A percentile compares a stretch with the other conserved stretches of the same genome.
phyloP scores from a whole-genome alignment of 108 stramenopile species.

The Pseudonitzschia multiseries region DNA sequence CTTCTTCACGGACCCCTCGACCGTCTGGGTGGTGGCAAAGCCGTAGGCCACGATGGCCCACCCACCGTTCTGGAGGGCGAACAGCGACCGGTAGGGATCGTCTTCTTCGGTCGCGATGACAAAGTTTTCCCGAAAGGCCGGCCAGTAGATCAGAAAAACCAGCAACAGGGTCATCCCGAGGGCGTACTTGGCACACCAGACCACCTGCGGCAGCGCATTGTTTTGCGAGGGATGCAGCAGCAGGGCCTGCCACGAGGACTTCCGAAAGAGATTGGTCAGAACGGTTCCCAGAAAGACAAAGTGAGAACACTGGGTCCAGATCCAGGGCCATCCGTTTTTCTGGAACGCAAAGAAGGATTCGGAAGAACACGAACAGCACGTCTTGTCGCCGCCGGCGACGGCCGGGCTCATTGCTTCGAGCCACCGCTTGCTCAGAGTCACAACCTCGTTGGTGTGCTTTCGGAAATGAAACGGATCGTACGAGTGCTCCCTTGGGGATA shows the following conservation, averaged over 20 bases:
- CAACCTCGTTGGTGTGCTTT: neutral
- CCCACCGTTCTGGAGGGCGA: neutral
- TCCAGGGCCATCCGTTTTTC: neutral
- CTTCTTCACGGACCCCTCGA: constrained; percentile 32
- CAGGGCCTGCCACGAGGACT: neutral
- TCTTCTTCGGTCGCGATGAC: neutral
- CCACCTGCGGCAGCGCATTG: neutral
- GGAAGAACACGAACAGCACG: neutral
- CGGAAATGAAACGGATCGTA: neutral
- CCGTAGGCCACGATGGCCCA: constrained; percentile 19
- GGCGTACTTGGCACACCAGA: neutral
- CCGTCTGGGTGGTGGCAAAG: constrained; percentile 19
- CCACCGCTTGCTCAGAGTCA: neutral
- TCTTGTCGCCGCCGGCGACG: neutral
- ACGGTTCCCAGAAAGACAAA: neutral
- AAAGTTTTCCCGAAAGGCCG: neutral
- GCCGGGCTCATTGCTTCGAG: neutral
- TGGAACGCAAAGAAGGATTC: neutral
- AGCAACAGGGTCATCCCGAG: neutral
- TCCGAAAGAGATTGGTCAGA: neutral
- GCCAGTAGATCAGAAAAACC: neutral
- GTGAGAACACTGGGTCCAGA: neutral
- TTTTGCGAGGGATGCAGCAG: neutral
- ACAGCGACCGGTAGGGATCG: neutral
- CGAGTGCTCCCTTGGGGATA: neutral